These are phyloP conservation scores for Boletus reticulatus DNA, from an alignment of 768 basidiomycete genomes.

Conservation along the genomic window DNA sequence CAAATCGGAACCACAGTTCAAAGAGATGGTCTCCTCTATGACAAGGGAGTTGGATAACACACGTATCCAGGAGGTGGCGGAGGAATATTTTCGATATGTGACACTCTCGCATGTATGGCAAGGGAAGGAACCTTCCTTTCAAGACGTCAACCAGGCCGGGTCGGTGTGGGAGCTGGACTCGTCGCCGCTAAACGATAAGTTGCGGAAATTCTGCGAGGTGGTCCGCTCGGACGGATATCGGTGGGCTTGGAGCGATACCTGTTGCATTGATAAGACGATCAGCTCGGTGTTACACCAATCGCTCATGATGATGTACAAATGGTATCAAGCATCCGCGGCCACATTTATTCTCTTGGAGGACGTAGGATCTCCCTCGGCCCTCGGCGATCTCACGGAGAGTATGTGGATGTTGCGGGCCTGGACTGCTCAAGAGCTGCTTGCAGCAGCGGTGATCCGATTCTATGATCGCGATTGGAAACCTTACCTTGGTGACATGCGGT, in stretches of 20 bases:
- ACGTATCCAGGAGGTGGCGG: not conserved
- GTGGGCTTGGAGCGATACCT: no score
- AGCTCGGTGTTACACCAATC: no score
- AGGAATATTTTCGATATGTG: constrained; percentile 7
- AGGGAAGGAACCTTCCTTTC: no score
- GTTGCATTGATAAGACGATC: no score
- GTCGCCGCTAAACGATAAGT: no score
- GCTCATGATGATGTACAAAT: no score
- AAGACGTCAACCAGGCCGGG: no score
- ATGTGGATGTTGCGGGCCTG: constrained; percentile 13
- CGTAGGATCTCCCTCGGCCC: not conserved
- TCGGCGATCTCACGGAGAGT: not conserved
- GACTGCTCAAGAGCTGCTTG: constrained; percentile 17
- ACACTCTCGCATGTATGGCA: constrained; percentile 14
- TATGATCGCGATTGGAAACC: constrained; percentile 9
- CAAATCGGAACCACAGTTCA: not conserved
- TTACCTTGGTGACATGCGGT: not conserved
- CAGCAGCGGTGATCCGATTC: constrained; percentile 5
- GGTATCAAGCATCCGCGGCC: no score
- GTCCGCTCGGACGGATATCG: no score
- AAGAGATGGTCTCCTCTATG: constrained; percentile 9
- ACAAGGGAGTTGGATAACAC: not conserved
- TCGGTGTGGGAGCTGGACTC: no score
- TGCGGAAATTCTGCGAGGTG: no score
- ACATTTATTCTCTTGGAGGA: constrained; percentile 1